Percentiles rank a stretch among this genome's conserved stretches.
These are phyloP conservation scores for Scenedesmus sp. DNA, from an alignment of 163 green algal genomes.

Conservation along the genomic window DNA sequence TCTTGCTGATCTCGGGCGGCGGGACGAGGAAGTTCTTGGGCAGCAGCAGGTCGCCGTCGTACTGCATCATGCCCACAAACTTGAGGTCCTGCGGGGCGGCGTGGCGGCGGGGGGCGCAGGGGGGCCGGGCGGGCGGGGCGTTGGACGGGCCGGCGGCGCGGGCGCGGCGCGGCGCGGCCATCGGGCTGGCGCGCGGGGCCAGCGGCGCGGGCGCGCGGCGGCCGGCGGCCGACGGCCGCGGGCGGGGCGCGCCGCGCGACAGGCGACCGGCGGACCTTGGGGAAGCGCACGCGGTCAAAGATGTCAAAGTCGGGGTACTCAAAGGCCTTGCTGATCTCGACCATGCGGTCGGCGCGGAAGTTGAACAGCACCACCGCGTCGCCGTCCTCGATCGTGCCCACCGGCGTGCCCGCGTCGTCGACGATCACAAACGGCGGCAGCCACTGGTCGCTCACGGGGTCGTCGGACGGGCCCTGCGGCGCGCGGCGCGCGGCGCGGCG, in stretches of 20 bases:
- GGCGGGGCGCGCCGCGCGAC: no score
- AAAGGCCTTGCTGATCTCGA: constrained; percentile 95
- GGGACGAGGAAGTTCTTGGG: constrained; percentile 92
- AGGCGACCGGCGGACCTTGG: constrained; percentile 51
- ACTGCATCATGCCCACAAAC: constrained; percentile 96
- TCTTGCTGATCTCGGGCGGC: constrained; percentile 85
- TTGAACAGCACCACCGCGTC: constrained; percentile 97
- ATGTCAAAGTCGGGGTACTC: constrained; percentile 84
- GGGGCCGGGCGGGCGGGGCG: no score
- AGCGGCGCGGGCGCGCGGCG: no score
- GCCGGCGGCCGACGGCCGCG: no score
- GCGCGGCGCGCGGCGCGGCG: not conserved
- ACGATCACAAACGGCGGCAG: constrained; percentile 89
- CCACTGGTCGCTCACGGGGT: constrained; percentile 84
- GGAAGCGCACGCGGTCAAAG: constrained; percentile 66
- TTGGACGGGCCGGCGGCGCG: no score
- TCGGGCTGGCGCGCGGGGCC: no score
- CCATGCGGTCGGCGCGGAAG: constrained; percentile 95
- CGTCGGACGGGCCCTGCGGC: constrained; percentile 56
- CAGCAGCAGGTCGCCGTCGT: constrained; percentile 97
- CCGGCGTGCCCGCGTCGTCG: constrained; percentile 79
- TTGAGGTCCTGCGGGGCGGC: constrained; percentile 56
- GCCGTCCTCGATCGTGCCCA: constrained; percentile 89
- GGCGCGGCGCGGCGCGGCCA: no score
- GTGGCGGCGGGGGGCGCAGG: no score